Base-by-base conservation (phyloP, 768 basidiomycete species). In the Amanita fuliginea region DNA sequence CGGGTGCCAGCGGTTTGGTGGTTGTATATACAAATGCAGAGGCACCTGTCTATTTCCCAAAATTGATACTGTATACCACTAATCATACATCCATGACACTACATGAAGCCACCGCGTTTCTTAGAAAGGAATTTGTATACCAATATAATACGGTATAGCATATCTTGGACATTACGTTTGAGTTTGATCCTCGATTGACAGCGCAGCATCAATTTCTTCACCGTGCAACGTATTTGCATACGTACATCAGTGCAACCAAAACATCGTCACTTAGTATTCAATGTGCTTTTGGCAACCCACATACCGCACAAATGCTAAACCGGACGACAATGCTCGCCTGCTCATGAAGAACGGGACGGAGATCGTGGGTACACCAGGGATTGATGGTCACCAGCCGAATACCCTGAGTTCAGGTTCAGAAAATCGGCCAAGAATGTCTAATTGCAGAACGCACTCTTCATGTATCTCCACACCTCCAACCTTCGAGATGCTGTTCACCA, bases 391-490 rank as follows among this genome's bases (percentile, higher is more conserved):
- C 22, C 22, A 43, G 5, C 18, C 24, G 13, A 43, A 43, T 5
- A 43, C 42, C 42, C 42, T 43, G 24, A 11, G 21, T 21, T 19
- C 14, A 43, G 24, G 7, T n/a, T n/a, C n/a, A 26, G 1, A 10
- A 7, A n/a, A 1, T 24, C 14, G 10, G 14, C 22, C 42, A 26
- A 18, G 14, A 13, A 14, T 8, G 26, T n/a, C 10, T 13, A 43
- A 34, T 26, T 26, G 36, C 4, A 41, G 30, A 39, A 58, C 59
- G 32, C 43, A 62, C 60, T 62, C 60, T 40, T 56, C 53, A 35
- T 58, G 66, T n/a, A 76, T 55, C 49, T 75, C 72, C 9, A 75
- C 61, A 1, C 74, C 74, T 7, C 74, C 71, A 11, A 70, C 64
- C 4, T 58, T 55, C 41, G 68, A 64, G 18, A 74, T 45, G 9